phyloP scores from a whole-genome alignment of 129 eudicot species.

The Daucus carota region DH1_v3.0 NC_030388.2:7629001-7629500 shows the following conservation, averaged over 20 bases:
- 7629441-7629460: no score
- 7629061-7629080: background rate
- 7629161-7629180: no score
- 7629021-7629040: background rate
- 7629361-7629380: background rate
- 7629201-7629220: background rate
- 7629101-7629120: background rate
- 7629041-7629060: no score
- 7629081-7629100: background rate
- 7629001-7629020: background rate
- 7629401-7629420: no score
- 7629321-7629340: conserved; percentile 4
- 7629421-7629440: no score
- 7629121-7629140: background rate
- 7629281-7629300: background rate
- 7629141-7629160: background rate
- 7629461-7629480: background rate
- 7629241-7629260: background rate
- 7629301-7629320: background rate
- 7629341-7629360: background rate
- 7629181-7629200: background rate
- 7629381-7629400: no score
- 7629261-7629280: background rate
- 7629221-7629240: background rate
- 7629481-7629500: background rate